These are phyloP conservation scores for Pterula multifida DNA, from an alignment of 1,284 basidiomycete species.

Conservation along the genomic window DNA sequence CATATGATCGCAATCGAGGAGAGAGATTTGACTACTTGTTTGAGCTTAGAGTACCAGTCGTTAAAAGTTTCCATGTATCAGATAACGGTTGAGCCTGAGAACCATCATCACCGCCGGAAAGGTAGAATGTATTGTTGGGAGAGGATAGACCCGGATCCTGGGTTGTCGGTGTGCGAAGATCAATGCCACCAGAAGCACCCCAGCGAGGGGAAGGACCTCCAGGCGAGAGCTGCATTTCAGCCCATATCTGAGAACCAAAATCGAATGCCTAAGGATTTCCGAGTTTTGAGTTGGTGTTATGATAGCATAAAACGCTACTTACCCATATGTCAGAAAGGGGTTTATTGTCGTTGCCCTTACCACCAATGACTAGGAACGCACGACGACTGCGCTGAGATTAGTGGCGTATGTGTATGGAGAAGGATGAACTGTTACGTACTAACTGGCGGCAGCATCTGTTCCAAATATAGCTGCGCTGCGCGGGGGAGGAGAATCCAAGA, in stretches of 20 bases:
- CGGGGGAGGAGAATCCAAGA: slow-evolving; percentile 39
- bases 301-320: slow-evolving; percentile 13
- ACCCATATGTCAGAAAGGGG: slow-evolving; percentile 65
- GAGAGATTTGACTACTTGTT: neutral
- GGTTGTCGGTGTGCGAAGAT: slow-evolving; percentile 31
- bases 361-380: slow-evolving; percentile 61
- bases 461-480: slow-evolving; percentile 52
- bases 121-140: slow-evolving; percentile 56
- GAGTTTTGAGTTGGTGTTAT: neutral
- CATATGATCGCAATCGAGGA: neutral
- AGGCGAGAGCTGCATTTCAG: slow-evolving; percentile 36
- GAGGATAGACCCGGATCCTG: slow-evolving; percentile 31
- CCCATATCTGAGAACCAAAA: slow-evolving; percentile 65
- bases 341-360: slow-evolving; percentile 36
- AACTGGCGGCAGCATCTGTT: slow-evolving; percentile 63
- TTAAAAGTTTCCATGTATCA: slow-evolving; percentile 53
- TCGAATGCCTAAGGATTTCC: slow-evolving; percentile 47
- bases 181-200: slow-evolving; percentile 62
- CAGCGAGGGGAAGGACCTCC: slow-evolving; percentile 48
- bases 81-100: slow-evolving; percentile 32
- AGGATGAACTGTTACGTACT: slow-evolving; percentile 32
- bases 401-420: slow-evolving; percentile 8
- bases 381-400: slow-evolving; percentile 37
- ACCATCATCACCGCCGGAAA: slow-evolving; percentile 54
- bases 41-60: slow-evolving; percentile 44